Conservation (phyloP, 192 early-diverging fungal genomes). For the Paraglomus brasilianum region DNA sequence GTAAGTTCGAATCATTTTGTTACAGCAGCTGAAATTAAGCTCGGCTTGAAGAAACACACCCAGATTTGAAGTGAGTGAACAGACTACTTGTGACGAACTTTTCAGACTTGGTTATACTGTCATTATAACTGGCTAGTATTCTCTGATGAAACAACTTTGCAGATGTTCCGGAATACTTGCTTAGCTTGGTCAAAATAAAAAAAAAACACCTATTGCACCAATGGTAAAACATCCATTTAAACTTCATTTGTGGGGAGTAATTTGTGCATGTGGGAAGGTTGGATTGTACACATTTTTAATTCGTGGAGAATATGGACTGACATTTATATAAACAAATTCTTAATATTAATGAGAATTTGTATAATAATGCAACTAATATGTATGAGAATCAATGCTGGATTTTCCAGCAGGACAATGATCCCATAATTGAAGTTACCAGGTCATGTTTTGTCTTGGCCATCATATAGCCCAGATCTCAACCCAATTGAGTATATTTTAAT, state of each 20-base stretch:
- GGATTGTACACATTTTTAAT: background rate
- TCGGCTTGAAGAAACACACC: too few relatives aligned
- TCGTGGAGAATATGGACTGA: background rate
- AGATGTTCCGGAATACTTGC: conserved; percentile 15
- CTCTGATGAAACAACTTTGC: conserved; percentile 19
- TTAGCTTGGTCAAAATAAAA: background rate
- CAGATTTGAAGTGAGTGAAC: too few relatives aligned
- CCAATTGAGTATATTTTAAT: too few relatives aligned
- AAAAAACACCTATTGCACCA: conserved; percentile 2
- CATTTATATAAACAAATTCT: conserved; percentile 3
- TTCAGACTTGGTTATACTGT: too few relatives aligned
- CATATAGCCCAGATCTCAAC: conserved; percentile 8
- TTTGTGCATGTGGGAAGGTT: background rate
- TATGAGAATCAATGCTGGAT: conserved; percentile 8
- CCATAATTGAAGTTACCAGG: background rate
- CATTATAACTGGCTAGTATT: too few relatives aligned
- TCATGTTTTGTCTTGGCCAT: conserved; percentile 1
- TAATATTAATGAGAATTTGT: background rate
- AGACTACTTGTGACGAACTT: too few relatives aligned
- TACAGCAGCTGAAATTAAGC: too few relatives aligned
- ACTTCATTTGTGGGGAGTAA: conserved; percentile 10
- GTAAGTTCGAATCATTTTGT: too few relatives aligned
- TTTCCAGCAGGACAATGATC: conserved; percentile 1
- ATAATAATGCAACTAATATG: background rate
- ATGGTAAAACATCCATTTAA: conserved; percentile 23